Evolutionary conservation across 331 rosid species (phyloP), one percentile per base, ranked within the genome.

Genomic region (Rosa hybrid): DNA sequence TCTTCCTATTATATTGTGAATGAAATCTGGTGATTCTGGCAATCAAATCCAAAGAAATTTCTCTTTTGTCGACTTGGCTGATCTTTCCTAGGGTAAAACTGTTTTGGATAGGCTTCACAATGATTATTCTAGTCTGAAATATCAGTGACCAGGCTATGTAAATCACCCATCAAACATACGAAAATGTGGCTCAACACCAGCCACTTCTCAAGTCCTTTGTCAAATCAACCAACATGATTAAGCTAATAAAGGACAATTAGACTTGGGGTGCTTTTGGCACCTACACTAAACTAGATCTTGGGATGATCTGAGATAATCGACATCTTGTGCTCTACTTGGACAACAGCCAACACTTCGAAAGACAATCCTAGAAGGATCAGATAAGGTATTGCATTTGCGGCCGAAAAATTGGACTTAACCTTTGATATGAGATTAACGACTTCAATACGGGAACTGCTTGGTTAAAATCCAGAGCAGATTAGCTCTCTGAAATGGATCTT

Each of bases 321-420:
- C 68, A 20, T 3, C 18, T 39, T 67, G 49, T 45, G 81, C 65
- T 42, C 65, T 42, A 56, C 72, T 27, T 68, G 21, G 27, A 14
- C 65, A 70, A 62, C 41, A 76, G 50, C 39, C 75, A 59, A 18
- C 53, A 25, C 23, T 38, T 67, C 59, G 39, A 1, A 80, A 70
- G 65, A 25, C 13, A n/a, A 10, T 46, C 62, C 34, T 71, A 13
- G 67, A 48, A 79, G 12, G 39, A 54, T 30, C 27, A 39, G 86
- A 83, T 74, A 79, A 56, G 77, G 73, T 16, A 12, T 16, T 67
- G 60, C 72, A 83, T 70, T 67, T 74, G 42, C 44, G 23, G 75
- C 86, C 42, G 71, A 49, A 70, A 80, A 41, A 21, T 46, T 50
- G 9, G 87, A 75, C 71, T 60, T 9, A 10, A 34, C 16, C 45